Conservation (phyloP, 148 eudicot species). For the Oxyria digyna region DNA sequence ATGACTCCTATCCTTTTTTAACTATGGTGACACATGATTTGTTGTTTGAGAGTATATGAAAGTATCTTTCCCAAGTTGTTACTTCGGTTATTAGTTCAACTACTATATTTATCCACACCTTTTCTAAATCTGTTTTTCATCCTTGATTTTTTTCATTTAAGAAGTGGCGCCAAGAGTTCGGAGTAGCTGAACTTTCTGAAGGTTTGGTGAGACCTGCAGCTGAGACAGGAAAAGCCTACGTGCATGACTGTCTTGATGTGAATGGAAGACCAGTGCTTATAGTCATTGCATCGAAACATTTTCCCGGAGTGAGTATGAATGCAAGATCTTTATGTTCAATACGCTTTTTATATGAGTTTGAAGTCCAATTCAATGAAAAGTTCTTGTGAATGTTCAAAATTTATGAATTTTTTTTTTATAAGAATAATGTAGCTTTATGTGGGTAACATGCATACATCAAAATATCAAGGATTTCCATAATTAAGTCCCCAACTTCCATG, state of each 20-base stretch:
- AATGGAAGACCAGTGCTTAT: constrained; percentile 64
- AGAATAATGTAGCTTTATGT: neutral
- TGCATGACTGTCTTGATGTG: constrained; percentile 69
- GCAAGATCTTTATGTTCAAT: neutral
- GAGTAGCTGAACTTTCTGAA: constrained; percentile 71
- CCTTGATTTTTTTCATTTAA: constrained; percentile 17
- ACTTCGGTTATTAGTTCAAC: neutral
- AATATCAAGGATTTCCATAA: too few relatives aligned
- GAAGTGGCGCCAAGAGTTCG: constrained; percentile 87
- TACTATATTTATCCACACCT: neutral
- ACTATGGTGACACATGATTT: too few relatives aligned
- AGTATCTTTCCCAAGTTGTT: neutral
- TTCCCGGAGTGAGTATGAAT: constrained; percentile 43
- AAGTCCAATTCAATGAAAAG: neutral
- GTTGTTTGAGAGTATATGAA: too few relatives aligned
- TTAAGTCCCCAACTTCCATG: too few relatives aligned
- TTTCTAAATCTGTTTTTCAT: neutral
- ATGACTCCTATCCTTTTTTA: too few relatives aligned
- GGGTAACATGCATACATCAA: neutral
- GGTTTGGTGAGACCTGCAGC: constrained; percentile 51
- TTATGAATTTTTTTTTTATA: too few relatives aligned
- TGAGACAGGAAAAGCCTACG: constrained; percentile 64
- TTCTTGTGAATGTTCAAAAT: neutral
- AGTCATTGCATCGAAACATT: constrained; percentile 75
- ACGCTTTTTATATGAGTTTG: neutral